A percentile compares a stretch with the other conserved stretches of the same genome.
These are phyloP conservation scores for Eimeria sp. DNA, from an alignment of 169 alveolate species.

Conservation along the genomic window DNA sequence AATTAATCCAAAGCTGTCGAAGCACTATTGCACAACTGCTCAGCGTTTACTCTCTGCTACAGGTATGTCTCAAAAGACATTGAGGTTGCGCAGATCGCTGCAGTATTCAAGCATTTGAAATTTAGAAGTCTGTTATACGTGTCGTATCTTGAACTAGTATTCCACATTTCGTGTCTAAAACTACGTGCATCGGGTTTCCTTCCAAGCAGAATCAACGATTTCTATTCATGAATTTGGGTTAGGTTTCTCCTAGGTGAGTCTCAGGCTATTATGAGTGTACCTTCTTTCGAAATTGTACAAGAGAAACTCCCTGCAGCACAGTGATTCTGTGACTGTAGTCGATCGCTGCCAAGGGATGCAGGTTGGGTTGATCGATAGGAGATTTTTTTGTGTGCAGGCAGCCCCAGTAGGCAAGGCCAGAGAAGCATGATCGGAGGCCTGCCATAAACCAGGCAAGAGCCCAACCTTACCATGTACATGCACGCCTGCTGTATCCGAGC, in stretches of 20 bases:
- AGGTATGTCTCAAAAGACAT: background rate
- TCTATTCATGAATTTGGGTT: background rate
- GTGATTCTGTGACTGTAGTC: background rate
- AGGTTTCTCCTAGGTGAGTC: background rate
- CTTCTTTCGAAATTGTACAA: background rate
- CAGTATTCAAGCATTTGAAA: background rate
- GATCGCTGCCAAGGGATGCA: background rate
- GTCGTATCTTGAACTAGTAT: background rate
- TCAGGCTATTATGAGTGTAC: background rate
- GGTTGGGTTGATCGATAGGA: background rate
- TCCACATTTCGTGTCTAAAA: background rate
- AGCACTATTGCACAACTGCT: background rate
- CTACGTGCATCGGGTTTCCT: background rate
- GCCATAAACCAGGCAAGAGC: background rate
- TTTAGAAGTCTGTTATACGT: background rate
- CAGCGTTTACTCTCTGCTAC: background rate
- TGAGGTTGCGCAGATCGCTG: background rate
- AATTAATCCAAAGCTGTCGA: background rate
- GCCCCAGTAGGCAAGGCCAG: background rate
- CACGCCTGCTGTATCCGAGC: background rate
- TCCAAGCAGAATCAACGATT: background rate
- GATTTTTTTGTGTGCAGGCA: background rate
- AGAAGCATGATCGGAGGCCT: background rate
- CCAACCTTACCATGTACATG: background rate
- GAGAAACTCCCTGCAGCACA: background rate